These are phyloP conservation scores for Mycogone perniciosa DNA, from an alignment of 2,329 filamentous ascomycete genomes.

Conservation along the genomic window DNA sequence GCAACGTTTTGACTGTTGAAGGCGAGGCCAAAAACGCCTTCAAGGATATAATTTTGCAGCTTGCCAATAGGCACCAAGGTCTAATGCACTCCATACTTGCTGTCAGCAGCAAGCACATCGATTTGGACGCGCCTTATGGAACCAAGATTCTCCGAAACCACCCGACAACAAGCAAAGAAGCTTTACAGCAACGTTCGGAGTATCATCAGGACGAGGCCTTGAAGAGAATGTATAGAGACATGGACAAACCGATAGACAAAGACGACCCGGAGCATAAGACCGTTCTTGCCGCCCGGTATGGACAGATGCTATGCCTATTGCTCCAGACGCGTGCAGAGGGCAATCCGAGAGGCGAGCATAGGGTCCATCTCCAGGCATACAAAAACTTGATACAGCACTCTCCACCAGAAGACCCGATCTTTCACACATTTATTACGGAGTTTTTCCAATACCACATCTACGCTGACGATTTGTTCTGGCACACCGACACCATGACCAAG, in stretches of 20 bases:
- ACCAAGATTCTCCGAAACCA: constrained; percentile 45
- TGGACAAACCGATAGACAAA: constrained; percentile 36
- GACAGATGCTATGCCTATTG: constrained; percentile 57
- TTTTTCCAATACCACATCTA: constrained; percentile 81
- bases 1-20: constrained; percentile 74
- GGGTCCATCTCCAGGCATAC: constrained; percentile 72
- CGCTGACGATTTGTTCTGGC: constrained; percentile 55
- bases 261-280: constrained; percentile 39
- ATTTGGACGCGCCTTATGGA: constrained; percentile 52
- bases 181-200: constrained; percentile 44
- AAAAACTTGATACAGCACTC: constrained; percentile 60
- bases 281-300: constrained; percentile 50
- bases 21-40: constrained; percentile 79
- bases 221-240: constrained; percentile 43
- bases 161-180: constrained; percentile 39
- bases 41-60: constrained; percentile 73
- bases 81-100: constrained; percentile 89
- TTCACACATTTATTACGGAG: constrained; percentile 58
- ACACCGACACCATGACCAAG: constrained; percentile 32
- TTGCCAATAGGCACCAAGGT: constrained; percentile 71
- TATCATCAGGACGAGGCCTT: constrained; percentile 52
- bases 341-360: constrained; percentile 59
- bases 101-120: constrained; percentile 71
- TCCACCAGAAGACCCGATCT: constrained; percentile 58
- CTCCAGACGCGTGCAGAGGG: constrained; percentile 53